phyloP scores from a whole-genome alignment of 805 yeast species.

The Saturnispora dispora region DNA sequence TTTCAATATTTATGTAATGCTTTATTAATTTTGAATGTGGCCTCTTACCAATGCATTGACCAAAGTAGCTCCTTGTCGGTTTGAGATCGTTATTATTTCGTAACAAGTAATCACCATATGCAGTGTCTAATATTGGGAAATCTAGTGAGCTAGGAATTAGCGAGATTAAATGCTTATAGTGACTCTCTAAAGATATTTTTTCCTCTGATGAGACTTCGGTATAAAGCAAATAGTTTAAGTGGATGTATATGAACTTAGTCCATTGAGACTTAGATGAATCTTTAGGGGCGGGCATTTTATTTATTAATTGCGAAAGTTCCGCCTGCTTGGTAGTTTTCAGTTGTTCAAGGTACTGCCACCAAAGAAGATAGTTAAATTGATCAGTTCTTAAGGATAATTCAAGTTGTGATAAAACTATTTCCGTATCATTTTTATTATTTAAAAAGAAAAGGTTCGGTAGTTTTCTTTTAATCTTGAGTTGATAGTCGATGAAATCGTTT shows the following conservation, averaged over 20 bases:
- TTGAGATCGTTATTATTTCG: constrained; percentile 42
- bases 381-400: constrained; percentile 17
- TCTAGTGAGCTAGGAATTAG: constrained; percentile 50
- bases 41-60: constrained; percentile 59
- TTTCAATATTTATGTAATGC: constrained; percentile 62
- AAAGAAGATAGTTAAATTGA: constrained; percentile 59
- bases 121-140: constrained; percentile 66
- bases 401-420: not conserved
- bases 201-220: constrained; percentile 30
- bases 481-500: not conserved
- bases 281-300: constrained; percentile 30
- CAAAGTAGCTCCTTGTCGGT: constrained; percentile 58
- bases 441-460: not conserved
- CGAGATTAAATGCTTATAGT: constrained; percentile 43
- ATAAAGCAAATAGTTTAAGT: constrained; percentile 57
- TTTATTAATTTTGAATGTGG: constrained; percentile 52
- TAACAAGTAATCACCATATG: constrained; percentile 62
- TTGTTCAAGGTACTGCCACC: constrained; percentile 65
- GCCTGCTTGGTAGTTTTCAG: constrained; percentile 24
- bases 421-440: not conserved
- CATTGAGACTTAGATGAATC: constrained; percentile 31
- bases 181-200: constrained; percentile 17
- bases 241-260: constrained; percentile 41
- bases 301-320: not conserved
- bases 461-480: not conserved